phyloP scores from a whole-genome alignment of 345 rosid species.

The Syzygium jambos region DNA sequence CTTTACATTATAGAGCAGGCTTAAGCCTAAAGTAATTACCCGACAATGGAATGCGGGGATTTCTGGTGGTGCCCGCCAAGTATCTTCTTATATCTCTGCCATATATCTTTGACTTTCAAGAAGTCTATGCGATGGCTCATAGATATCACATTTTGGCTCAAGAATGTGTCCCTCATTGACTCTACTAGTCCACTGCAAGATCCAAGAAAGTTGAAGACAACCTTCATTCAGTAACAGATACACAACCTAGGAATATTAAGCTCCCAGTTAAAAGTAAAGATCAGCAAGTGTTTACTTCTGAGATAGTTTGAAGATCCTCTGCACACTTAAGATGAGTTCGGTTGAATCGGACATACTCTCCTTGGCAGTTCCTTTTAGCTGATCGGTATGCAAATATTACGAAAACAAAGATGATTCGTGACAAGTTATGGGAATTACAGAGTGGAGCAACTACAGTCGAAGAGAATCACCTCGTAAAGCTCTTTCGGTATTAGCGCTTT shows the following conservation, averaged over 20 bases:
- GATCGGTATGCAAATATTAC: conserved; percentile 1
- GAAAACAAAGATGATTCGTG: background rate
- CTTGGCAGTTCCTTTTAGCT: conserved; percentile 16
- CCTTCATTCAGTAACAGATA: background rate
- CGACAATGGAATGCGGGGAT: conserved; percentile 11
- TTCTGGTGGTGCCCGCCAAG: background rate
- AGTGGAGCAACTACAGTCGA: background rate
- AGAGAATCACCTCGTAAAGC: conserved; percentile 11
- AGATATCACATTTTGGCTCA: conserved; percentile 13
- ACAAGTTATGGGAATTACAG: background rate
- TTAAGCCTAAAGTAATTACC: conserved; percentile 1
- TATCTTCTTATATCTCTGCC: background rate
- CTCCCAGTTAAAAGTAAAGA: background rate
- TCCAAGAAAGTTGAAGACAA: too few relatives aligned
- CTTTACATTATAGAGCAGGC: background rate
- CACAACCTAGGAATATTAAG: background rate
- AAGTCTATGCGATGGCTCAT: background rate
- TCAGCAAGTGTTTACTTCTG: conserved; percentile 1
- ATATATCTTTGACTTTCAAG: background rate
- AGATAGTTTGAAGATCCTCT: conserved; percentile 17
- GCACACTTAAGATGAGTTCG: conserved; percentile 2
- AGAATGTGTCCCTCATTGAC: conserved; percentile 9
- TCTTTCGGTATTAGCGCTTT: conserved; percentile 14
- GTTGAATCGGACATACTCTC: conserved; percentile 7
- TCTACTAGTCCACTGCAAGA: conserved; percentile 9